Percentiles rank a stretch among this genome's conserved stretches.
These are phyloP conservation scores for Glutinoglossum americanum DNA, from an alignment of 495 filamentous ascomycete genomes.

Conservation along the genomic window DNA sequence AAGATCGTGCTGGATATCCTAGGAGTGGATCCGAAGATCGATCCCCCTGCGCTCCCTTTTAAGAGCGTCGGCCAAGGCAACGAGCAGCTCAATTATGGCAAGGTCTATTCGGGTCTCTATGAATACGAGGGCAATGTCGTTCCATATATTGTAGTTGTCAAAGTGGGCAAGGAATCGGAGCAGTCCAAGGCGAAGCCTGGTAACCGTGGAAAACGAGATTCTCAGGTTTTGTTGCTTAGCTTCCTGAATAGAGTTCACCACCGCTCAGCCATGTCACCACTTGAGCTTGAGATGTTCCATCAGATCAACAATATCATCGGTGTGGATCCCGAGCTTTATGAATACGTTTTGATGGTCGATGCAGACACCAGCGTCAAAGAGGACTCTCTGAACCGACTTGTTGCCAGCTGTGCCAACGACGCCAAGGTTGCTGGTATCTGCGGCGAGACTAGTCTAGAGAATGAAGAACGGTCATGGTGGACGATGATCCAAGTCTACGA, in stretches of 20 bases:
- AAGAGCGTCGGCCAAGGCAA: constrained; percentile 74
- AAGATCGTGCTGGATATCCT: constrained; percentile 96
- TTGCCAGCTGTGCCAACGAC: constrained; percentile 83
- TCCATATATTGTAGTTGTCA: constrained; percentile 87
- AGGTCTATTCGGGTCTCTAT: constrained; percentile 95
- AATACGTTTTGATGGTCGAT: constrained; percentile 94
- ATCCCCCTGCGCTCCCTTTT: constrained; percentile 83
- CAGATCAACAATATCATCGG: constrained; percentile 99
- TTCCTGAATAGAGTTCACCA: constrained; percentile 98
- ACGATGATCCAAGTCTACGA: constrained; percentile 99
- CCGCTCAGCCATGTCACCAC: constrained; percentile 75
- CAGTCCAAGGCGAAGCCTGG: constrained; percentile 81
- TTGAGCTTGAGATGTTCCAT: constrained; percentile 95
- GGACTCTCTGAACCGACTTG: constrained; percentile 78
- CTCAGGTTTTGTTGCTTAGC: constrained; percentile 63
- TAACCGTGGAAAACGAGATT: constrained; percentile 95
- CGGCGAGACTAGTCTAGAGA: constrained; percentile 89
- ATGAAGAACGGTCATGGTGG: constrained; percentile 88
- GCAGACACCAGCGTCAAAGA: constrained; percentile 90
- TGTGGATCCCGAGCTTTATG: constrained; percentile 90
- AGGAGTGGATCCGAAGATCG: constrained; percentile 89
- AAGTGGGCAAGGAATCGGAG: constrained; percentile 92
- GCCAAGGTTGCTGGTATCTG: constrained; percentile 94
- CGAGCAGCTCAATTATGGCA: constrained; percentile 92
- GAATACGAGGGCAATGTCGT: constrained; percentile 96